phyloP scores from a whole-genome alignment of 2,329 filamentous ascomycete genomes.

The Xylogone sp. region DNA sequence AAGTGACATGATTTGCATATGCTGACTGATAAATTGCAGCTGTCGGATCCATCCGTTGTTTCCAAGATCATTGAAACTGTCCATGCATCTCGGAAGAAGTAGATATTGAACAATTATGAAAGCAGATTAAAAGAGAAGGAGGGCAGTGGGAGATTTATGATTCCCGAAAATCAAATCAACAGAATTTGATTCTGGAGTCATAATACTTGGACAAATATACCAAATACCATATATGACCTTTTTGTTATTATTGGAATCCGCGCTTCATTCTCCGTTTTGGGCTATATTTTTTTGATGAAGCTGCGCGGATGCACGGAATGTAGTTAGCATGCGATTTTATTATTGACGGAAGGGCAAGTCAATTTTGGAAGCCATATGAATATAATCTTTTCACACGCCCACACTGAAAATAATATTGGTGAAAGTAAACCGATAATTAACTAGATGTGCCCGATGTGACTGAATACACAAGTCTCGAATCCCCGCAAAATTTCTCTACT shows the following conservation, averaged over 20 bases:
- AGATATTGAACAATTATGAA: conserved; percentile 1
- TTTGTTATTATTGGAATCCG: neutral
- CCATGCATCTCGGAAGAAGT: conserved; percentile 23
- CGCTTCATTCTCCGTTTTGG: too few relatives aligned
- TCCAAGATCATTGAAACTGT: conserved; percentile 84
- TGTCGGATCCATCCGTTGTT: conserved; percentile 87
- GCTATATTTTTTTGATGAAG: too few relatives aligned
- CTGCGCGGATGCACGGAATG: too few relatives aligned
- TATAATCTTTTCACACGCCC: too few relatives aligned
- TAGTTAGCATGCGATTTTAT: too few relatives aligned
- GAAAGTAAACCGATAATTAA: too few relatives aligned
- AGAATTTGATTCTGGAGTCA: neutral
- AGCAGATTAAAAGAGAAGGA: neutral
- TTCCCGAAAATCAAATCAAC: neutral
- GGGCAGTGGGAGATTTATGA: neutral
- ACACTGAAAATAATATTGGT: too few relatives aligned
- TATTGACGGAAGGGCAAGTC: too few relatives aligned
- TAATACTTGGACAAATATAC: neutral
- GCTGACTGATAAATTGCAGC: conserved; percentile 40
- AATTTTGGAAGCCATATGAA: too few relatives aligned
- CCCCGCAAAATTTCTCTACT: too few relatives aligned
- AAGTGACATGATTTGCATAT: conserved; percentile 8
- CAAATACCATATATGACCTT: neutral
- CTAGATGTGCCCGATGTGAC: too few relatives aligned
- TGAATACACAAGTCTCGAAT: too few relatives aligned